Conservation (phyloP, 805 yeast species). For the Kazachstania psychrophila region DNA sequence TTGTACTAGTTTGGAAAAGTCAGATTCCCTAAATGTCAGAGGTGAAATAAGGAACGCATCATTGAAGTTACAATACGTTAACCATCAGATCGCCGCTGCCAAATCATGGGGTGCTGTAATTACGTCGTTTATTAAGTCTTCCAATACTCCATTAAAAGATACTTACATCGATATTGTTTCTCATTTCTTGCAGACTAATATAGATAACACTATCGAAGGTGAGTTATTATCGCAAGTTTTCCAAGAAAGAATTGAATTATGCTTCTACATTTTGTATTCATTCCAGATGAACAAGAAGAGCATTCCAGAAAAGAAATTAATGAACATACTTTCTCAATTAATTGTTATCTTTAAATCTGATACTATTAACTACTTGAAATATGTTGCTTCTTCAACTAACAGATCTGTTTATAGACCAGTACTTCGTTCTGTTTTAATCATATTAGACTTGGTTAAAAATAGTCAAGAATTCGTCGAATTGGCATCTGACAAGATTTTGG, state of each 20-base stretch:
- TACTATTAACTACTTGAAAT: constrained; percentile 40
- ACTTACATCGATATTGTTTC: constrained; percentile 35
- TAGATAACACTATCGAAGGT: constrained; percentile 41
- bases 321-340: constrained; percentile 16
- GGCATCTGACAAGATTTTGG: constrained; percentile 43
- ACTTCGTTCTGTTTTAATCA: constrained; percentile 47
- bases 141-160: constrained; percentile 24
- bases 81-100: constrained; percentile 60
- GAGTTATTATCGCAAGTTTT: constrained; percentile 42
- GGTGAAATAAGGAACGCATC: constrained; percentile 49
- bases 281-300: constrained; percentile 16
- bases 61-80: constrained; percentile 50
- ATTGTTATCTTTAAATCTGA: constrained; percentile 36
- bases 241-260: constrained; percentile 60
- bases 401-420: constrained; percentile 46
- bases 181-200: constrained; percentile 40
- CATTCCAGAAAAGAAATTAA: constrained; percentile 23
- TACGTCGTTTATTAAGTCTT: constrained; percentile 50
- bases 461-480: constrained; percentile 37
- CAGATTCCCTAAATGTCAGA: constrained; percentile 30
- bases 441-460: constrained; percentile 34
- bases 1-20: constrained; percentile 36
- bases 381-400: constrained; percentile 32
- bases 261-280: constrained; percentile 37
- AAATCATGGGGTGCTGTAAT: constrained; percentile 72